Conservation (phyloP, 2,329 filamentous ascomycete genomes). For the Penicillium sp. region DNA sequence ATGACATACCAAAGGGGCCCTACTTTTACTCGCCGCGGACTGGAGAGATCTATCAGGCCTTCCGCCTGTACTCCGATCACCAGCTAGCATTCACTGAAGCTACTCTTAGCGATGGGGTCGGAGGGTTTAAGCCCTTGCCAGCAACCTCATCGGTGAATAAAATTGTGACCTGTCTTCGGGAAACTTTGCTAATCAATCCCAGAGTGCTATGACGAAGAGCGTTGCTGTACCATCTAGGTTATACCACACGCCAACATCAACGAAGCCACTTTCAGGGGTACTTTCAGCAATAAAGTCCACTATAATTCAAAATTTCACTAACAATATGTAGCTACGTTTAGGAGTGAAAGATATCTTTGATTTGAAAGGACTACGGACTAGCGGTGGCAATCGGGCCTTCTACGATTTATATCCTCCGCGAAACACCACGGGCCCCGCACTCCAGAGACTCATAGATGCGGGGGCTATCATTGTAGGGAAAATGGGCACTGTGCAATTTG, state of each 20-base stretch:
- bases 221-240: conserved; percentile 60
- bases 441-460: conserved; percentile 58
- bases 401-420: conserved; percentile 52
- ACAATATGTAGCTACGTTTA: conserved; percentile 41
- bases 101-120: conserved; percentile 31
- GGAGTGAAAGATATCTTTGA: conserved; percentile 65
- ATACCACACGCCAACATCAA: conserved; percentile 54
- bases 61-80: conserved; percentile 52
- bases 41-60: conserved; percentile 51
- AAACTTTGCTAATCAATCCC: neutral
- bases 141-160: conserved; percentile 13
- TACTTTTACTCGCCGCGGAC: conserved; percentile 50
- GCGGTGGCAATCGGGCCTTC: conserved; percentile 60
- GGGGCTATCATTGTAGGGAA: conserved; percentile 53
- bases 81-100: conserved; percentile 53
- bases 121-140: conserved; percentile 18
- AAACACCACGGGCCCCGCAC: conserved; percentile 50
- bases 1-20: conserved; percentile 46
- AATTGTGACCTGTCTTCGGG: neutral
- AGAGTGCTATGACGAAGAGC: conserved; percentile 36
- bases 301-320: neutral
- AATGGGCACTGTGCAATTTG: conserved; percentile 37
- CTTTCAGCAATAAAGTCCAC: neutral
- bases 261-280: conserved; percentile 61
- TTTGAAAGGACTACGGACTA: conserved; percentile 57